Conservation (phyloP, 2,329 filamentous ascomycete species). For the Cercospora sp. region DNA sequence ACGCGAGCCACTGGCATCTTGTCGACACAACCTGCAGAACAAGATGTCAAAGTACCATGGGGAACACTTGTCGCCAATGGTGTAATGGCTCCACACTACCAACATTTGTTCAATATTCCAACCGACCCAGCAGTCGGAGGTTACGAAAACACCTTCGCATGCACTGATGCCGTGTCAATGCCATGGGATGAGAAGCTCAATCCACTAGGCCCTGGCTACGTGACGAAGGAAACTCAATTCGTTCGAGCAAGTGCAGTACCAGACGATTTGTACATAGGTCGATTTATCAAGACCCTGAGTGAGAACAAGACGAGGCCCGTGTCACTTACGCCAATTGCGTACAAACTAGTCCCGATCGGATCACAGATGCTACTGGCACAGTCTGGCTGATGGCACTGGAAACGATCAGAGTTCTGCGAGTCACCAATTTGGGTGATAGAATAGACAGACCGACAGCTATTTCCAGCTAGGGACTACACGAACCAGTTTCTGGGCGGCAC, state of each 20-base stretch:
- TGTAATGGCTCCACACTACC: slow-evolving; percentile 68
- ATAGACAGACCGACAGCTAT: slow-evolving; percentile 60
- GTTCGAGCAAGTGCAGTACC: slow-evolving; percentile 53
- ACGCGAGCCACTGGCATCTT: slow-evolving; percentile 68
- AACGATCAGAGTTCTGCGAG: slow-evolving; percentile 59
- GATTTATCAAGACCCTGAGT: slow-evolving; percentile 53
- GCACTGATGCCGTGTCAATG: slow-evolving; percentile 61
- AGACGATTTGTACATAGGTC: slow-evolving; percentile 45
- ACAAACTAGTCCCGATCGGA: slow-evolving; percentile 51
- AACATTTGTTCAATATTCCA: slow-evolving; percentile 68
- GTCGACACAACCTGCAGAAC: slow-evolving; percentile 66
- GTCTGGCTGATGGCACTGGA: slow-evolving; percentile 56
- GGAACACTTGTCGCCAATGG: slow-evolving; percentile 69
- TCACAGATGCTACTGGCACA: slow-evolving; percentile 55
- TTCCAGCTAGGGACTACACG: slow-evolving; percentile 54
- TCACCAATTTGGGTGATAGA: slow-evolving; percentile 60
- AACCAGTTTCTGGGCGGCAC: slow-evolving; percentile 58
- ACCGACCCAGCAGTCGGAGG: slow-evolving; percentile 52
- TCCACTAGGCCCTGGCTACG: slow-evolving; percentile 56
- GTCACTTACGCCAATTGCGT: slow-evolving; percentile 51
- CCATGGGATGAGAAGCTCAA: slow-evolving; percentile 53
- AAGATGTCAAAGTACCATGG: slow-evolving; percentile 63
- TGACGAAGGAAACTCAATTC: slow-evolving; percentile 48
- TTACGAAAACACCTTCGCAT: slow-evolving; percentile 47
- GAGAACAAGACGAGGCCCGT: slow-evolving; percentile 46